Evolutionary conservation across 257 asterid species (phyloP), one percentile per base, ranked within the genome.

Genomic region (Ophiorrhiza pumila): DNA sequence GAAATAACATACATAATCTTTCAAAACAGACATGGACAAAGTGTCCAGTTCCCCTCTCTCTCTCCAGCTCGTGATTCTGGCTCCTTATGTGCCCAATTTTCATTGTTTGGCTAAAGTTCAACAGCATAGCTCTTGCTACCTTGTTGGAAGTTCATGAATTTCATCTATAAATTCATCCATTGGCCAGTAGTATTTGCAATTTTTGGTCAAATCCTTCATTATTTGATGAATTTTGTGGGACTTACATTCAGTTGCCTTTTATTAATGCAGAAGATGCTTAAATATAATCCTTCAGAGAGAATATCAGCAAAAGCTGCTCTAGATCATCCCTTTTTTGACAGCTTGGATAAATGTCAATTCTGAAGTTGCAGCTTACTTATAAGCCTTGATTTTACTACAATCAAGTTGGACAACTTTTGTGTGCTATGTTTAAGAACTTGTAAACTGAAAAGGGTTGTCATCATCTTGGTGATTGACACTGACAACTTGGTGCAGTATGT

Each of bases 291-390:
- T 1, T 90, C 92, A 27, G 97, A 93, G 23, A 86, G 97, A 69
- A 91, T 93, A 76, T 93, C 98, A 3, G 98, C 98, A 1, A 93
- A 91, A 82, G 92, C 89, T 76, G 97, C 98, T 47, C 75, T 93
- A 52, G 98, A 91, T 34, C 98, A 93, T 78, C 95, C 95, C n/a
- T 93, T 85, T 86, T 93, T 93, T n/a, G 91, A 93, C 76, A 81
- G 86, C 84, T 85, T 93, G 89, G 98, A 93, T 73, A 91, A 88
- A 77, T 87, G 95, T 49, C 98, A 92, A 78, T 92, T 83, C 82
- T 90, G 89, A 90, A 68, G 77, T 37, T 53, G 68, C 57, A 17
- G 68, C 61, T 39, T 32, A 27, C 18, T 50, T 41, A 27, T 22
- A 23, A 12, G 72, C 45, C 74, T 29, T 37, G 6, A 5, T 55